These are phyloP conservation scores for Metarhizium robertsii DNA, from an alignment of 2,329 filamentous ascomycete genomes.

Conservation along the genomic window DNA sequence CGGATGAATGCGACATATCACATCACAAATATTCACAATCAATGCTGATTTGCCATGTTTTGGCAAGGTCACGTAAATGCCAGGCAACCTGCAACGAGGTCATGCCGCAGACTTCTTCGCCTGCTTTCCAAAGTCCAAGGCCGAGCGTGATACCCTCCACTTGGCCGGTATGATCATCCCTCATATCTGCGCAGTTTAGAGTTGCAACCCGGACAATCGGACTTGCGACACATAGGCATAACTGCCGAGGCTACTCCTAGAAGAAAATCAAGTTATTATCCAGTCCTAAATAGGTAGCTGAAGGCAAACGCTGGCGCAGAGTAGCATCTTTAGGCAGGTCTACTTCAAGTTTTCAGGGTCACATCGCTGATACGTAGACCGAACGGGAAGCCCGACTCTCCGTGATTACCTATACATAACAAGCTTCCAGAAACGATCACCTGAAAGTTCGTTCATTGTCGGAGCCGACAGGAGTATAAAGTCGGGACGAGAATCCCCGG, in stretches of 20 bases:
- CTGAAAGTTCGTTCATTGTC: not conserved
- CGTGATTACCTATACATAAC: not conserved
- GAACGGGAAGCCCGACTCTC: slow-evolving; percentile 4
- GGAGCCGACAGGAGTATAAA: not conserved
- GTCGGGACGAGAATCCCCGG: not conserved
- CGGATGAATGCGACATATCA: too few relatives aligned
- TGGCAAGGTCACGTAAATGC: too few relatives aligned
- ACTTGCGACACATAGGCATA: not conserved
- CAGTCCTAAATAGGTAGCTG: not conserved
- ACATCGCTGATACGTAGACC: slow-evolving; percentile 2
- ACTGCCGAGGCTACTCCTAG: not conserved
- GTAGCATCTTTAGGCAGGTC: not conserved
- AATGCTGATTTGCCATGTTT: not conserved
- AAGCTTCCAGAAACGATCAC: not conserved
- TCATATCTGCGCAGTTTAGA: not conserved
- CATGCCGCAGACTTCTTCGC: not conserved
- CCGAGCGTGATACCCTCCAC: not conserved
- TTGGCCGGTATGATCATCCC: not conserved
- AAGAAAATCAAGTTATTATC: not conserved
- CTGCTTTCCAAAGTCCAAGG: too few relatives aligned
- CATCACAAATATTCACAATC: too few relatives aligned
- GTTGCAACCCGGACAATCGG: not conserved
- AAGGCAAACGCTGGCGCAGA: not conserved
- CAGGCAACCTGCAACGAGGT: not conserved
- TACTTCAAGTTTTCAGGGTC: not conserved